phyloP scores from a whole-genome alignment of 176 grass and related monocot species.

The Oryza glaberrima region DNA sequence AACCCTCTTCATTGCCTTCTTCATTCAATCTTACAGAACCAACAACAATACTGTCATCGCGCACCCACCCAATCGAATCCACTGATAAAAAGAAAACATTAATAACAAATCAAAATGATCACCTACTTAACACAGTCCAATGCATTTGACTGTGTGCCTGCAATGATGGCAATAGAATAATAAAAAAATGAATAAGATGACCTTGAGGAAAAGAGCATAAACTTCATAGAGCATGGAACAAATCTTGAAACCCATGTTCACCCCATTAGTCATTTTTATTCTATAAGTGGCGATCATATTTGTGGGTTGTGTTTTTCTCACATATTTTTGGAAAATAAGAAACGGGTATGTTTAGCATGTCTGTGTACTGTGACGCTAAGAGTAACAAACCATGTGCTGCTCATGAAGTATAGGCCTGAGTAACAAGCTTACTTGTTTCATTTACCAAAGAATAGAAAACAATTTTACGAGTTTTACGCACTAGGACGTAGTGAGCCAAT shows the following conservation, averaged over 20 bases:
- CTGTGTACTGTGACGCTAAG: neutral
- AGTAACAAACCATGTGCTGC: neutral
- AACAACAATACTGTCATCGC: slow-evolving; percentile 77
- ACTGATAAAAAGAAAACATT: slow-evolving; percentile 52
- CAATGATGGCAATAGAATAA: slow-evolving; percentile 9
- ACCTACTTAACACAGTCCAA: slow-evolving; percentile 17
- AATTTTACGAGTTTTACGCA: neutral
- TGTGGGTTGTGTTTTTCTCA: neutral
- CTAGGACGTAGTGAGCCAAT: neutral
- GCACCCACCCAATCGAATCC: slow-evolving; percentile 86
- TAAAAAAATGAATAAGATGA: neutral
- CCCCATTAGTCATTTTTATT: slow-evolving; percentile 8
- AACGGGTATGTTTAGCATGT: neutral
- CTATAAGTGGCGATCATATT: neutral
- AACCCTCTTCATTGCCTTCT: slow-evolving; percentile 72
- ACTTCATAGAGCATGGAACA: slow-evolving; percentile 11
- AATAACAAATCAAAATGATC: slow-evolving; percentile 35
- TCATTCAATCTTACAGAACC: slow-evolving; percentile 80
- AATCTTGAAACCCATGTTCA: slow-evolving; percentile 16
- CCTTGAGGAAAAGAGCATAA: neutral
- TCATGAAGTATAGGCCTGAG: neutral
- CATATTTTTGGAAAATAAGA: neutral
- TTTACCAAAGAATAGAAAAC: slow-evolving; percentile 13
- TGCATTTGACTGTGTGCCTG: neutral
- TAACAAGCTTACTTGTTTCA: slow-evolving; percentile 17